Evolutionary conservation across 2,329 filamentous ascomycete species (phyloP).

Genomic region (Aspergillus sergii): DNA sequence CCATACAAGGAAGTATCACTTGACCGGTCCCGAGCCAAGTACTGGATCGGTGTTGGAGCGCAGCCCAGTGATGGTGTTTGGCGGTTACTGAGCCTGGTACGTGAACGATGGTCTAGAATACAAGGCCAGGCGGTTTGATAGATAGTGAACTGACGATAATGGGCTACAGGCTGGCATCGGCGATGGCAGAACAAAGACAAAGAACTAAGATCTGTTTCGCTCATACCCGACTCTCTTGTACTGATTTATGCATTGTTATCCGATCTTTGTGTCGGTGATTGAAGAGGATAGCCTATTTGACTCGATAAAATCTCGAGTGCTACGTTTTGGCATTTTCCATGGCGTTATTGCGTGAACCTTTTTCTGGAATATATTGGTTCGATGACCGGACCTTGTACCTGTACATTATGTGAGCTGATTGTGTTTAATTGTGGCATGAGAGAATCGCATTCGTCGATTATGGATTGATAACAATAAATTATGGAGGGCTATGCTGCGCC

Average conservation of each 20-base stretch:
- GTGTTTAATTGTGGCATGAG: conserved; percentile 14
- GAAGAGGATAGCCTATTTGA: conserved; percentile 4
- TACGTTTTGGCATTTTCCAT: conserved; percentile 26
- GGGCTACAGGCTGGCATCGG: conserved; percentile 36
- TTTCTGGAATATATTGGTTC: conserved; percentile 20
- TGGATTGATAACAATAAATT: neutral
- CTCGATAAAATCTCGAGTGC: conserved; percentile 10
- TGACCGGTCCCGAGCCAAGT: conserved; percentile 77
- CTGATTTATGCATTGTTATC: neutral
- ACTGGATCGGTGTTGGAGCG: conserved; percentile 96
- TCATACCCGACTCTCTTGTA: conserved; percentile 9
- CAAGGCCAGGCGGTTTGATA: neutral
- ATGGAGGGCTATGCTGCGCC: neutral
- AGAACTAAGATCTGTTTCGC: conserved; percentile 13
- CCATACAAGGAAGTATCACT: conserved; percentile 91
- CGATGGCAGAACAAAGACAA: conserved; percentile 29
- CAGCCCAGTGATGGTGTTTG: conserved; percentile 90
- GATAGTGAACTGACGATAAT: conserved; percentile 1
- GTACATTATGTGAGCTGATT: conserved; percentile 23
- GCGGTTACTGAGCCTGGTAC: conserved; percentile 80
- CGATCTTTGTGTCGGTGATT: neutral
- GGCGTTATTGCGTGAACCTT: conserved; percentile 21
- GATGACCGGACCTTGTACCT: conserved; percentile 13
- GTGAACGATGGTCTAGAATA: conserved; percentile 21
- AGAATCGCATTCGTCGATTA: conserved; percentile 5